These are phyloP conservation scores for Endotrypanum monterogeii DNA, from an alignment of 208 protist genomes.

Conservation along the genomic window DNA sequence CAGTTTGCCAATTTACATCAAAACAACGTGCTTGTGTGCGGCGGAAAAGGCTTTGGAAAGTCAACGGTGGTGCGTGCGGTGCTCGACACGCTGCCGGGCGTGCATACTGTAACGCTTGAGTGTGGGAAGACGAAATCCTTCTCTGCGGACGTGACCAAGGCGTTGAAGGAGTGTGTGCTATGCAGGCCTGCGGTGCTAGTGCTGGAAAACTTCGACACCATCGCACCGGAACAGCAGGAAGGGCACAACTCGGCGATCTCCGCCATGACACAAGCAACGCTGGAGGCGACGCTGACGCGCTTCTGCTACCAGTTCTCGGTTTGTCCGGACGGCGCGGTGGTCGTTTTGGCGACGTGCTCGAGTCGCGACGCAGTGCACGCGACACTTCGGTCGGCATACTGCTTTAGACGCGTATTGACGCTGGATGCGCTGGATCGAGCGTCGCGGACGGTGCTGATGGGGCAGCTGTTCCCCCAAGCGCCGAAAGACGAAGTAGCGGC, in stretches of 20 bases:
- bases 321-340: conserved; percentile 34
- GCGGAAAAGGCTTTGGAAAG: conserved; percentile 86
- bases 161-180: conserved; percentile 69
- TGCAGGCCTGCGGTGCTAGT: conserved; percentile 83
- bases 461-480: conserved; percentile 56
- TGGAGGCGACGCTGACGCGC: conserved; percentile 57
- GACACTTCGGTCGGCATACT: conserved; percentile 61
- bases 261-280: conserved; percentile 51
- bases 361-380: conserved; percentile 73
- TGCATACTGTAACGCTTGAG: conserved; percentile 66
- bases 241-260: conserved; percentile 64
- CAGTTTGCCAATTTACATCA: conserved; percentile 26
- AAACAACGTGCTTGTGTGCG: conserved; percentile 80
- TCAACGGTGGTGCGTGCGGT: conserved; percentile 61
- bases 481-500: conserved; percentile 36
- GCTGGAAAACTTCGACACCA: conserved; percentile 85
- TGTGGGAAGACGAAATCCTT: conserved; percentile 59
- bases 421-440: conserved; percentile 64
- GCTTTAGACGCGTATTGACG: conserved; percentile 61
- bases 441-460: conserved; percentile 48
- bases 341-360: conserved; percentile 70
- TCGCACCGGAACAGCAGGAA: conserved; percentile 79
- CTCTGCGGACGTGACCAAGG: conserved; percentile 38
- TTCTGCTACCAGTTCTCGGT: conserved; percentile 44
- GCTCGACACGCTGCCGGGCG: conserved; percentile 35